phyloP scores from a whole-genome alignment of 148 eudicot genomes.

The Pharnaceum exiguum region DNA sequence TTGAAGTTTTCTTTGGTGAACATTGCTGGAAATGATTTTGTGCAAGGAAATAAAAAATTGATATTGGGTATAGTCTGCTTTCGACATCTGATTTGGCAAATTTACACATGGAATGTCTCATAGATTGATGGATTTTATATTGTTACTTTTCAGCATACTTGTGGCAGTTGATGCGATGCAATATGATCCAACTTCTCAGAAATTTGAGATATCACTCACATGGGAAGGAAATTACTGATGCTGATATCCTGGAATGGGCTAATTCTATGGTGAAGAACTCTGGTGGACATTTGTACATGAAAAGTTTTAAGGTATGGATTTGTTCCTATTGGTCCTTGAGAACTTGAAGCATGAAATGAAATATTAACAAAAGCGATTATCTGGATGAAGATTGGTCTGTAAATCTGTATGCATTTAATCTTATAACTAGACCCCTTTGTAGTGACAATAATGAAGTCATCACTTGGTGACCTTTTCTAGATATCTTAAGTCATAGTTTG shows the following conservation, averaged over 20 bases:
- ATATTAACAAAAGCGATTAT: not conserved
- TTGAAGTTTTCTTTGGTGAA: conserved; percentile 96
- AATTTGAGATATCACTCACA: conserved; percentile 83
- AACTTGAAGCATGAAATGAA: no score
- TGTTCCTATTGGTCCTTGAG: not conserved
- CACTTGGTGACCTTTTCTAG: no score
- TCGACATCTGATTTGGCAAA: not conserved
- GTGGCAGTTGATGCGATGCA: conserved; percentile 96
- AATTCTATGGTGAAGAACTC: conserved; percentile 66
- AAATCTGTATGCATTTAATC: no score
- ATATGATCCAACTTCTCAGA: conserved; percentile 93
- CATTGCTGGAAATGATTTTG: conserved; percentile 98
- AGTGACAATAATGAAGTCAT: no score
- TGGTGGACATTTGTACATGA: conserved; percentile 67
- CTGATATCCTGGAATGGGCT: conserved; percentile 93
- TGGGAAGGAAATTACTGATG: conserved; percentile 89
- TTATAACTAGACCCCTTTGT: no score
- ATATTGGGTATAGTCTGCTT: conserved; percentile 96
- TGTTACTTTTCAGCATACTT: conserved; percentile 70
- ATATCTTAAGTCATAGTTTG: no score
- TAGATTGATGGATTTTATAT: conserved; percentile 2
- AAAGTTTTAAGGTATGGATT: conserved; percentile 75
- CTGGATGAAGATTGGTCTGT: no score
- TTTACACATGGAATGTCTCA: not conserved
- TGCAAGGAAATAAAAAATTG: conserved; percentile 94